A percentile compares a stretch with the other conserved stretches of the same genome.
Evolutionary conservation across 331 rosid species (phyloP).

Genomic region (Pyrus hybrid): DNA sequence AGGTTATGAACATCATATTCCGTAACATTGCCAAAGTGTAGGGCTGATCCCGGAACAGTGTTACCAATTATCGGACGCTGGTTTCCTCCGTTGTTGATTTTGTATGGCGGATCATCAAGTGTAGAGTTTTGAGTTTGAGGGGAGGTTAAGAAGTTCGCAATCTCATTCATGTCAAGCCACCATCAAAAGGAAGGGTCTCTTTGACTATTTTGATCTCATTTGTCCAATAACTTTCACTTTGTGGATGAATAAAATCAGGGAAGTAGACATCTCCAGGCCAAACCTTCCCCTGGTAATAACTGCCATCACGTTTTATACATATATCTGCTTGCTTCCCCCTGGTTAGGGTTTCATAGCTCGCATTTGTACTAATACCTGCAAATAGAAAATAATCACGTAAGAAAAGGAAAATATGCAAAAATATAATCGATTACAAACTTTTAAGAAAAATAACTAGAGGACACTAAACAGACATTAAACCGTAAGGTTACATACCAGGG

Average conservation of each 20-base stretch:
- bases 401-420: not conserved
- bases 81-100: slow-evolving; percentile 34
- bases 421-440: no score
- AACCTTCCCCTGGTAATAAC: slow-evolving; percentile 49
- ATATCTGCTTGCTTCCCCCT: slow-evolving; percentile 27
- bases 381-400: no score
- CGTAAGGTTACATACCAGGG: slow-evolving; percentile 34
- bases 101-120: slow-evolving; percentile 73
- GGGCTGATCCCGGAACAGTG: slow-evolving; percentile 52
- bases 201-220: slow-evolving; percentile 47
- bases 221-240: slow-evolving; percentile 39
- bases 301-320: slow-evolving; percentile 48
- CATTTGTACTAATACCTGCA: not conserved
- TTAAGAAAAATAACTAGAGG: no score
- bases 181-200: slow-evolving; percentile 53
- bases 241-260: slow-evolving; percentile 65
- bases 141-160: slow-evolving; percentile 50
- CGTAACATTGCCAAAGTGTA: slow-evolving; percentile 46
- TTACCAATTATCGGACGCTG: slow-evolving; percentile 27
- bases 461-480: no score
- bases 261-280: slow-evolving; percentile 70
- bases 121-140: slow-evolving; percentile 32
- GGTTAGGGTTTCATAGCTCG: not conserved
- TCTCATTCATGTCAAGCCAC: slow-evolving; percentile 88
- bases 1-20: slow-evolving; percentile 70